These are phyloP conservation scores for Mrakia frigida DNA, from an alignment of 768 basidiomycete species.

Conservation along the genomic window DNA sequence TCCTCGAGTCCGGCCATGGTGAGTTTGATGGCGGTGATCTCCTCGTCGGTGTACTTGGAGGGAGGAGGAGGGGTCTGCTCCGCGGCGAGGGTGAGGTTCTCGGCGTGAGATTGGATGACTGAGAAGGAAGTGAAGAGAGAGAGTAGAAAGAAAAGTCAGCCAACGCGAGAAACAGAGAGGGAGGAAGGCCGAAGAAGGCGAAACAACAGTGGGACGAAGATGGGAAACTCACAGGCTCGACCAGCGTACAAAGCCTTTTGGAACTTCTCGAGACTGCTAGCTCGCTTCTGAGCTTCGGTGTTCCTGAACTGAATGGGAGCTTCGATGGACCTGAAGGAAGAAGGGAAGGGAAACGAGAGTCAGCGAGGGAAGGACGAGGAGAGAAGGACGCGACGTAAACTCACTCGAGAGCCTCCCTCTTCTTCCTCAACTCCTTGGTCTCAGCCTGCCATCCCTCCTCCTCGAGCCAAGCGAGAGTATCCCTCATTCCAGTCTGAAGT, in stretches of 20 bases:
- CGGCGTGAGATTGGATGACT: slow-evolving; percentile 68
- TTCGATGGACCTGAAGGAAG: slow-evolving; percentile 59
- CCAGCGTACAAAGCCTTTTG: slow-evolving; percentile 57
- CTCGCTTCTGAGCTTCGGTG: slow-evolving; percentile 81
- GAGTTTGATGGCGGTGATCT: slow-evolving; percentile 72
- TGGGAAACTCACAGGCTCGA: slow-evolving; percentile 48
- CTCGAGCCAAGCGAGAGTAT: slow-evolving; percentile 73
- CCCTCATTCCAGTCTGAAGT: slow-evolving; percentile 49
- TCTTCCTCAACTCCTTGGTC: slow-evolving; percentile 65
- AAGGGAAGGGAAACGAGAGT: not conserved
- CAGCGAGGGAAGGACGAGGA: not conserved
- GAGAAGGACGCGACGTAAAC: slow-evolving; percentile 41
- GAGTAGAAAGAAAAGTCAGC: not conserved
- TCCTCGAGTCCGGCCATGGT: slow-evolving; percentile 69
- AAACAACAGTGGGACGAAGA: not conserved
- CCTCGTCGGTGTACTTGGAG: slow-evolving; percentile 73
- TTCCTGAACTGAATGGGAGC: slow-evolving; percentile 78
- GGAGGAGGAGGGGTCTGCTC: slow-evolving; percentile 40
- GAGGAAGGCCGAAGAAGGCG: not conserved
- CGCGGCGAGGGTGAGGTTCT: slow-evolving; percentile 65
- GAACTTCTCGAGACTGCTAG: slow-evolving; percentile 78
- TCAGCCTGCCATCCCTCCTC: slow-evolving; percentile 79
- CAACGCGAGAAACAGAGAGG: not conserved
- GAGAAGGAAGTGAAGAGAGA: no score
- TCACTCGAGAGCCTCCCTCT: slow-evolving; percentile 77